These are phyloP conservation scores for Silene uniflora DNA, from an alignment of 148 eudicot genomes.

Conservation along the genomic window DNA sequence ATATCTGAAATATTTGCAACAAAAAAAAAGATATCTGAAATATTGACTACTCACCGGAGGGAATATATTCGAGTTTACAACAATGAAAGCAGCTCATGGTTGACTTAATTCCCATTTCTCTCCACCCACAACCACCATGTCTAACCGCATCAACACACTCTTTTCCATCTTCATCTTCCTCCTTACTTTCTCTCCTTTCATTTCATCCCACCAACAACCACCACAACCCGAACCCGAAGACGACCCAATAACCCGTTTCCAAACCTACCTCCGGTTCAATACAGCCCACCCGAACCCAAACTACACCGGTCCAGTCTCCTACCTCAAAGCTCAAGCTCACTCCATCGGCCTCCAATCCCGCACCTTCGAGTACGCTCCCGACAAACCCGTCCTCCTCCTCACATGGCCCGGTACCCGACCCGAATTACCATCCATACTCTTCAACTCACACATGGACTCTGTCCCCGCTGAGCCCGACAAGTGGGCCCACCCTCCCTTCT, in stretches of 20 bases:
- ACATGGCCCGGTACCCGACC: conserved; percentile 72
- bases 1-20: too few relatives aligned
- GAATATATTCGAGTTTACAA: too few relatives aligned
- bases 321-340: conserved; percentile 44
- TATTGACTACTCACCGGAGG: too few relatives aligned
- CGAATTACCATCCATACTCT: conserved; percentile 63
- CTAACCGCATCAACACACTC: too few relatives aligned
- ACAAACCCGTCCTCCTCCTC: conserved; percentile 66
- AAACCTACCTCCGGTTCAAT: conserved; percentile 62
- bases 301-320: conserved; percentile 57
- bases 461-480: conserved; percentile 80
- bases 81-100: too few relatives aligned
- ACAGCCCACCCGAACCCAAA: conserved; percentile 87
- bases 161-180: conserved; percentile 17
- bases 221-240: neutral
- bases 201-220: conserved; percentile 14
- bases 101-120: too few relatives aligned
- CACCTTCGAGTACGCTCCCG: conserved; percentile 34
- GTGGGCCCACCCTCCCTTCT: conserved; percentile 69
- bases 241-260: conserved; percentile 51
- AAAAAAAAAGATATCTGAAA: too few relatives aligned
- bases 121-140: neutral
- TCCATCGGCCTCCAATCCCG: conserved; percentile 51
- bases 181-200: conserved; percentile 19
- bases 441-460: conserved; percentile 94